These are phyloP conservation scores for Yarrowia bubula DNA, from an alignment of 805 yeast species.

Conservation along the genomic window DNA sequence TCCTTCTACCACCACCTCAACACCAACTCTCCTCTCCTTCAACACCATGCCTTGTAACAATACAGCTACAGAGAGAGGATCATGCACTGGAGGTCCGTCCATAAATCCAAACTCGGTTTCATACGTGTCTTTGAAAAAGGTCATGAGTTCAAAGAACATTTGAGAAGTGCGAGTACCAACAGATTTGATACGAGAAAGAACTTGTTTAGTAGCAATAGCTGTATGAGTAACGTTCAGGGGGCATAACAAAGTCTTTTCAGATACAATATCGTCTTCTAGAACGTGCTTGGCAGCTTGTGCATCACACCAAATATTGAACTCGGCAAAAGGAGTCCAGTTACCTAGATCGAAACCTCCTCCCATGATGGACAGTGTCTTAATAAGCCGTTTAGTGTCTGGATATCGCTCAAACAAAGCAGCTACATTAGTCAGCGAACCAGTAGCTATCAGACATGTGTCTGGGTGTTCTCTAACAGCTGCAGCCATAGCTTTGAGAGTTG, in stretches of 20 bases:
- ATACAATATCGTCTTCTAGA: constrained; percentile 48
- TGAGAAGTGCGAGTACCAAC: constrained; percentile 29
- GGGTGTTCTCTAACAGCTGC: constrained; percentile 49
- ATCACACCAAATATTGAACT: constrained; percentile 74
- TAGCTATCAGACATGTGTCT: constrained; percentile 60
- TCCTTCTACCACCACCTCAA: not conserved
- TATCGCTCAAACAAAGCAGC: constrained; percentile 53
- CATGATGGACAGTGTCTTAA: constrained; percentile 65
- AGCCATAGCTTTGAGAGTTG: constrained; percentile 44
- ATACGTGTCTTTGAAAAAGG: constrained; percentile 50
- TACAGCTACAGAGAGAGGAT: constrained; percentile 68
- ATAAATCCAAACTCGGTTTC: constrained; percentile 45
- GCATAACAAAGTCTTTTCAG: constrained; percentile 52
- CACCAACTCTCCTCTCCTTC: not conserved
- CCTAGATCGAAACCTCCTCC: constrained; percentile 62
- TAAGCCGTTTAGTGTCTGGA: constrained; percentile 52
- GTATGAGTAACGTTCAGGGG: constrained; percentile 73
- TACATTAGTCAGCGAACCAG: constrained; percentile 76
- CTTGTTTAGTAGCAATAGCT: constrained; percentile 50
- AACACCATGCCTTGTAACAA: constrained; percentile 39
- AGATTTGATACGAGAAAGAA: constrained; percentile 44
- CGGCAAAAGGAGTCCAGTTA: constrained; percentile 55
- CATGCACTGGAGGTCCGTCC: constrained; percentile 76
- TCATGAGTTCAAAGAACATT: constrained; percentile 54
- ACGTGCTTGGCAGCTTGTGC: constrained; percentile 69